phyloP scores from a whole-genome alignment of 352 stramenopile species.

The Pythium oligandrum region DNA sequence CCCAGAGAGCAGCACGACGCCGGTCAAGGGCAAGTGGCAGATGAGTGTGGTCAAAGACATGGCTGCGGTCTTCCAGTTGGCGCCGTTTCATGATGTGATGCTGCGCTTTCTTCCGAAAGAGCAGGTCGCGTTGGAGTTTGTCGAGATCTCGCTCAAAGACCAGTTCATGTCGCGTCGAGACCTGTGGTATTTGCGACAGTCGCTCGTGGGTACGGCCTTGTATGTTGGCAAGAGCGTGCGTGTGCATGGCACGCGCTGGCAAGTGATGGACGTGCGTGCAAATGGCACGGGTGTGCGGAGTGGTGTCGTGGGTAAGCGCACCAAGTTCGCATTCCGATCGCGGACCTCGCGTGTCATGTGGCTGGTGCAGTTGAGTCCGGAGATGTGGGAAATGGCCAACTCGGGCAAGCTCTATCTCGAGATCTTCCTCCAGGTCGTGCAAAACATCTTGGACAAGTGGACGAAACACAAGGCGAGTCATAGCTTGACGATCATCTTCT shows the following conservation, averaged over 20 bases:
- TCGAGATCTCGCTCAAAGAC: constrained; percentile 89
- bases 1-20: constrained; percentile 51
- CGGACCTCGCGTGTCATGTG: constrained; percentile 96
- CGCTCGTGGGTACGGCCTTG: constrained; percentile 58
- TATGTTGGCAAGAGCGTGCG: constrained; percentile 79
- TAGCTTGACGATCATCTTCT: constrained; percentile 92
- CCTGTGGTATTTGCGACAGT: constrained; percentile 82
- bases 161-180: constrained; percentile 92
- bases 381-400: constrained; percentile 94
- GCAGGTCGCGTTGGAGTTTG: constrained; percentile 79
- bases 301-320: constrained; percentile 93
- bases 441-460: constrained; percentile 88
- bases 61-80: constrained; percentile 63
- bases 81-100: constrained; percentile 75
- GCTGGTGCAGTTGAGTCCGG: constrained; percentile 95
- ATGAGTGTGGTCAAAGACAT: constrained; percentile 83
- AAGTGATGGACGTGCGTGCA: constrained; percentile 89
- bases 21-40: constrained; percentile 73
- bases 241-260: constrained; percentile 68
- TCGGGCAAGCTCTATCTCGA: constrained; percentile 88
- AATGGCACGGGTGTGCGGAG: constrained; percentile 82
- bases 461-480: constrained; percentile 89
- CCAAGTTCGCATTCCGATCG: constrained; percentile 95
- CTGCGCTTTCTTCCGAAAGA: constrained; percentile 78
- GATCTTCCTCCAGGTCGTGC: constrained; percentile 80